phyloP scores from a whole-genome alignment of 345 rosid species.

The Microthlaspi erraticum region DNA sequence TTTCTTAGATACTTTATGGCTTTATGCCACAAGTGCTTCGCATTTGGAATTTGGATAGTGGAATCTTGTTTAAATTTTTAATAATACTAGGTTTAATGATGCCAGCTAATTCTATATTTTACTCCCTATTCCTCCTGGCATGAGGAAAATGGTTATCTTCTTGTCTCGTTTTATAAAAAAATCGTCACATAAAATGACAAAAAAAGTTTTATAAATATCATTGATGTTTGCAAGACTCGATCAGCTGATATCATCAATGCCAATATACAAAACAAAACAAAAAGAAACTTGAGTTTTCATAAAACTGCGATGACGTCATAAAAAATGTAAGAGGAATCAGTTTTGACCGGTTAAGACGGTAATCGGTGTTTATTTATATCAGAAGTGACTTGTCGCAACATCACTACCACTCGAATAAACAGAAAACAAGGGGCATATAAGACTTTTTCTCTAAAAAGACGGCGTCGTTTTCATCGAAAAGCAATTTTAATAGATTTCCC shows the following conservation, averaged over 20 bases:
- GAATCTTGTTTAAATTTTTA: constrained; percentile 25
- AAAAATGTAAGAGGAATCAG: neutral
- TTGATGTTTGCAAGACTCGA: constrained; percentile 10
- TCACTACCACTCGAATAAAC: constrained; percentile 36
- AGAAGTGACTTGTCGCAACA: constrained; percentile 43
- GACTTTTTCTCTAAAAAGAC: constrained; percentile 4
- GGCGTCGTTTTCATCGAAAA: constrained; percentile 45
- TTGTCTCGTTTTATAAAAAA: neutral
- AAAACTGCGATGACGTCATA: constrained; percentile 20
- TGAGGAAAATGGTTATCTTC: neutral
- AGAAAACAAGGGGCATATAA: constrained; percentile 12
- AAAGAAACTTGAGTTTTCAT: neutral
- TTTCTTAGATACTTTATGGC: constrained; percentile 4
- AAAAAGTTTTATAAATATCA: neutral
- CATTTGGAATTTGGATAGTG: constrained; percentile 43
- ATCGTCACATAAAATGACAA: constrained; percentile 25
- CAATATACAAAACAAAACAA: constrained; percentile 1
- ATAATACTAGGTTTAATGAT: constrained; percentile 33
- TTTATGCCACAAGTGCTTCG: constrained; percentile 21
- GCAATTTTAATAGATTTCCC: constrained; percentile 34
- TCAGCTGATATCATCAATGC: constrained; percentile 26
- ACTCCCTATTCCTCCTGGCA: constrained; percentile 28
- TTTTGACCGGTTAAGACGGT: constrained; percentile 42
- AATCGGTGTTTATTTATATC: neutral
- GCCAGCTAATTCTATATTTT: constrained; percentile 40